Evolutionary conservation across 139 green algal genomes (phyloP).

Genomic region (Chlorella sp.): DNA sequence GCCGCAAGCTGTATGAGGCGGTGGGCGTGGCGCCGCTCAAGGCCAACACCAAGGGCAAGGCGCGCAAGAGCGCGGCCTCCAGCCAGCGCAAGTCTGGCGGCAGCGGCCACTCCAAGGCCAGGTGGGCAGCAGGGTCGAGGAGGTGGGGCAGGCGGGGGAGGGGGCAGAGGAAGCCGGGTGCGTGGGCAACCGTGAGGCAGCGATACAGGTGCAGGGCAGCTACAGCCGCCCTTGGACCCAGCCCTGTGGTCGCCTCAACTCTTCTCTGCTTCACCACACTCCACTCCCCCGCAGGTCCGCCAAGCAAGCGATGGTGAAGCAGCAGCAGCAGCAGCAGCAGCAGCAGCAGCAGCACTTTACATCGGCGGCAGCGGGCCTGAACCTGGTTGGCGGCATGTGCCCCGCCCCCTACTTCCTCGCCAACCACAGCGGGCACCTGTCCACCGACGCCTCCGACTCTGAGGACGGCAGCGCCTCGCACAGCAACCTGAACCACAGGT

Average conservation of each 20-base stretch:
- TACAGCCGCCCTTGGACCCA: background rate
- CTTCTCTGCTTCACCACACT: background rate
- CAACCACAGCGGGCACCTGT: constrained; percentile 11
- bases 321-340: background rate
- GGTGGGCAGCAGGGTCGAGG: background rate
- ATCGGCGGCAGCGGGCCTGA: background rate
- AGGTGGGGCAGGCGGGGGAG: too few species aligned
- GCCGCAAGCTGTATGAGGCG: constrained; percentile 58
- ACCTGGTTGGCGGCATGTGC: background rate
- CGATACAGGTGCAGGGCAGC: too few species aligned
- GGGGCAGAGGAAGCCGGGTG: background rate
- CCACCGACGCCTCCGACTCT: background rate
- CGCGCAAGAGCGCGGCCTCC: constrained; percentile 22
- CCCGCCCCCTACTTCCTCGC: background rate
- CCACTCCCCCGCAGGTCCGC: background rate
- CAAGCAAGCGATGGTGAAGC: background rate
- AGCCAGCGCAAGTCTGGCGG: background rate
- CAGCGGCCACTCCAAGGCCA: background rate
- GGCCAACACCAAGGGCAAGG: constrained; percentile 43
- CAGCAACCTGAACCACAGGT: background rate
- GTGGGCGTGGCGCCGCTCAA: constrained; percentile 54
- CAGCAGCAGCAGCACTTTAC: background rate
- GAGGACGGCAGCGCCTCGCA: constrained; percentile 22
- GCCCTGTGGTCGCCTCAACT: too few species aligned
- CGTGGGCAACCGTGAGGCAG: too few species aligned